Evolutionary conservation across 176 grass and related monocot genomes (phyloP).

Genomic region (Zoysia japonica): DNA sequence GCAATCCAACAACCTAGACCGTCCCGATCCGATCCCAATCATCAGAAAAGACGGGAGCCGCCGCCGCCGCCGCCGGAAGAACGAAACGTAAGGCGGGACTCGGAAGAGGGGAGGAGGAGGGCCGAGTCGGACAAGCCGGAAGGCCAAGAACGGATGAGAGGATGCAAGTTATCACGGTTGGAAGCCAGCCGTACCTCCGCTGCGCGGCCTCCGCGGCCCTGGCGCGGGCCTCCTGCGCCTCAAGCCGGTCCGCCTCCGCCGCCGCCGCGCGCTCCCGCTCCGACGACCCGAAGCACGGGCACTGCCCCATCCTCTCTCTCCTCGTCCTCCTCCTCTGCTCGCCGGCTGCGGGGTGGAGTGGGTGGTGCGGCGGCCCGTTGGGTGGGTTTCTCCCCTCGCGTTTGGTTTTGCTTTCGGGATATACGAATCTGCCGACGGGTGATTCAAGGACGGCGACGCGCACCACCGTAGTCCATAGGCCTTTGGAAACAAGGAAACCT

Average conservation of each 20-base stretch:
- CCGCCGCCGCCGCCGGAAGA: neutral
- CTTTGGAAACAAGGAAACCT: too few relatives aligned
- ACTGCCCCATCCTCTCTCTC: slow-evolving; percentile 58
- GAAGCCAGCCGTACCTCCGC: slow-evolving; percentile 48
- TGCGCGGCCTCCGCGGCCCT: slow-evolving; percentile 89
- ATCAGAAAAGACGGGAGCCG: neutral
- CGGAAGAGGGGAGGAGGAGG: neutral
- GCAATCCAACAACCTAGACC: neutral
- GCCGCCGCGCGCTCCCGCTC: slow-evolving; percentile 40
- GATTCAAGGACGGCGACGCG: too few relatives aligned
- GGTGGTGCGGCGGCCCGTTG: neutral
- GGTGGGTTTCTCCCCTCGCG: neutral
- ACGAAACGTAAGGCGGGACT: neutral
- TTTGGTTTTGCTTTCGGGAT: slow-evolving; percentile 18
- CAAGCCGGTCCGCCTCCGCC: slow-evolving; percentile 53
- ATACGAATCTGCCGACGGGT: slow-evolving; percentile 30
- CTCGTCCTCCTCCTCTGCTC: neutral
- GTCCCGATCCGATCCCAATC: neutral
- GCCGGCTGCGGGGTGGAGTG: neutral
- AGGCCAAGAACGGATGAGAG: too few relatives aligned
- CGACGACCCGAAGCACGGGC: slow-evolving; percentile 76
- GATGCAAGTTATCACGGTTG: too few relatives aligned
- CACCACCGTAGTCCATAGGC: too few relatives aligned
- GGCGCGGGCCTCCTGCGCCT: slow-evolving; percentile 74
- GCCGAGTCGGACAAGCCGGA: neutral